Base-by-base conservation (phyloP, 257 asterid genomes). In the Linderniella brevidens region DNA sequence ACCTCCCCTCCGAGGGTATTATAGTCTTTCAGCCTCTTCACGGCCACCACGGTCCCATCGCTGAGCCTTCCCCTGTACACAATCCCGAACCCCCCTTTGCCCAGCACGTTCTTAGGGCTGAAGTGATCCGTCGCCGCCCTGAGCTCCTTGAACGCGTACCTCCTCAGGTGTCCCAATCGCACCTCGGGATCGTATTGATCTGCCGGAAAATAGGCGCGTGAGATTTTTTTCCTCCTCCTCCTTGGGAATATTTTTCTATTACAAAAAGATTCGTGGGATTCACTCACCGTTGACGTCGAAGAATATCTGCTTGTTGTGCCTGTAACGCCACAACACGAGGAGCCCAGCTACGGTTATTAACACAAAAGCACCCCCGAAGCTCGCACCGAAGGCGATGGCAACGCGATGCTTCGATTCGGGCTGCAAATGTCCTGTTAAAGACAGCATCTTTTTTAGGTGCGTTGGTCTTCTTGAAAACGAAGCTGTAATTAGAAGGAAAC, bases 261-360 rank as follows among this genome's bases (percentile, higher is more conserved):
- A n/a, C n/a, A n/a, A n/a, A n/a, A n/a, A n/a, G n/a, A n/a, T n/a
- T n/a, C n/a, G n/a, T n/a, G n/a, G 49, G 16, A 45, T 15, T 17
- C 16, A 46, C 67, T 71, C 17, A 78, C 88, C 84, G 52, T 64
- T 74, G 19, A 46, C 58, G 41, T 74, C 84, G 9, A 78, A 67
- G 63, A 74, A 71, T 53, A 75, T 54, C 53, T 78, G 84, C 50
- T 59, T 63, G 52, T 56, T 68, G 60, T 64, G 74, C 55, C 64
- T 74, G 41, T 71, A 69, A 38, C 78, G 71, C 80, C 82, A 77
- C 86, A 84, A 68, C 1, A 71, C 66, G 43, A 66, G 66, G 54
- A 74, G 64, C 12, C 80, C 68, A 41, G 69, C 68, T 36, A 76
- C 80, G 37, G 75, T 25, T 51, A 74, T 71, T 11, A 78, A 45